phyloP scores from a whole-genome alignment of 495 filamentous ascomycete genomes.

The Aspergillus sclerotioniger region DNA sequence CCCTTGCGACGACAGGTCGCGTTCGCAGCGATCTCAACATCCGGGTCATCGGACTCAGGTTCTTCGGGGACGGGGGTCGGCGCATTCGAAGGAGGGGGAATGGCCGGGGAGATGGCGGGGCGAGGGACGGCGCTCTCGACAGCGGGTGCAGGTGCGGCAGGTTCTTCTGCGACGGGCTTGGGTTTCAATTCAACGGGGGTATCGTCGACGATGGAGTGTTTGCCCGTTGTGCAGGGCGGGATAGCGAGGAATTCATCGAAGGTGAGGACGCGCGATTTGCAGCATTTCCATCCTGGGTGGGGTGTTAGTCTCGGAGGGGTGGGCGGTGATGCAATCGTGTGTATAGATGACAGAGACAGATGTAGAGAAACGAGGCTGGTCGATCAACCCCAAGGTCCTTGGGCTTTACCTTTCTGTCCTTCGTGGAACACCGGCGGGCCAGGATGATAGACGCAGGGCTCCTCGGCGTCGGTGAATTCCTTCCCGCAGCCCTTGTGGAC shows the following conservation, averaged over 20 bases:
- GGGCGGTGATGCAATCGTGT: slow-evolving; percentile 8
- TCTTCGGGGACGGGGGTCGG: slow-evolving; percentile 68
- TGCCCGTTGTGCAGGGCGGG: slow-evolving; percentile 89
- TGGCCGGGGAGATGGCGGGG: slow-evolving; percentile 45
- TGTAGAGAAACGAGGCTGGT: neutral
- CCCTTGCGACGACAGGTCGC: slow-evolving; percentile 73
- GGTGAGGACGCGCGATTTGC: slow-evolving; percentile 94
- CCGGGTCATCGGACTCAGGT: slow-evolving; percentile 83
- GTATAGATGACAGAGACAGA: slow-evolving; percentile 3
- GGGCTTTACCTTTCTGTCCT: slow-evolving; percentile 89
- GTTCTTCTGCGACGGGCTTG: slow-evolving; percentile 32
- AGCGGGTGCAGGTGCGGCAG: slow-evolving; percentile 24
- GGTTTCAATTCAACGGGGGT: slow-evolving; percentile 58
- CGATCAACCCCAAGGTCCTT: slow-evolving; percentile 31
- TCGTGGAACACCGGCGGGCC: slow-evolving; percentile 96
- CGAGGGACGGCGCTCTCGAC: slow-evolving; percentile 25
- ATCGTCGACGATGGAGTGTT: slow-evolving; percentile 83
- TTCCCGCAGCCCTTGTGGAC: slow-evolving; percentile 96
- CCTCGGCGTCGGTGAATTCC: slow-evolving; percentile 75
- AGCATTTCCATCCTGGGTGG: slow-evolving; percentile 91
- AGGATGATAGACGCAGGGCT: slow-evolving; percentile 88
- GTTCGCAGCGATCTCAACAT: slow-evolving; percentile 65
- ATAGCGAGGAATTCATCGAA: slow-evolving; percentile 98
- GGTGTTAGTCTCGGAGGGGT: slow-evolving; percentile 12
- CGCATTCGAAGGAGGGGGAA: slow-evolving; percentile 54